phyloP scores from a whole-genome alignment of 768 basidiomycete genomes.

The Russula sp. region DNA sequence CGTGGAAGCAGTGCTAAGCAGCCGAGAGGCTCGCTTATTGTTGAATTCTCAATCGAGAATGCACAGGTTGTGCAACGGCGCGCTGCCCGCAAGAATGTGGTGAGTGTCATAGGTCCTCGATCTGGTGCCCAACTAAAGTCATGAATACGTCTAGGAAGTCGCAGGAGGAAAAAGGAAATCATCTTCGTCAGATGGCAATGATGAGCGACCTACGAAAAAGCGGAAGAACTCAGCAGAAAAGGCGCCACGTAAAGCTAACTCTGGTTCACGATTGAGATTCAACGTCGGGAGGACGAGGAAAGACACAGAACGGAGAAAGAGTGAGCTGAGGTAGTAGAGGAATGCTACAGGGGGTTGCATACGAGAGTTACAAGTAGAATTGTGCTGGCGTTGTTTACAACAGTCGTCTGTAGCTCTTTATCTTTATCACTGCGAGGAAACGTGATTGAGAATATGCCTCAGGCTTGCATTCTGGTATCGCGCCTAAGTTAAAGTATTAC shows the following conservation, averaged over 20 bases:
- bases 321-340: neutral
- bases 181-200: neutral
- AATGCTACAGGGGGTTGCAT: neutral
- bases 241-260: neutral
- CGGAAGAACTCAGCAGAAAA: neutral
- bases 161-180: slow-evolving; percentile 1
- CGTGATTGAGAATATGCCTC: too few species aligned
- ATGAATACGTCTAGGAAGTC: slow-evolving; percentile 1
- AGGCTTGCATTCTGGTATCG: too few species aligned
- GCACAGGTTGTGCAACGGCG: slow-evolving; percentile 80
- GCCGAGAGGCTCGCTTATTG: slow-evolving; percentile 51
- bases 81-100: slow-evolving; percentile 43
- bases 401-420: too few species aligned
- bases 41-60: slow-evolving; percentile 98
- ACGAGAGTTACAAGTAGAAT: neutral
- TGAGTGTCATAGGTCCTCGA: slow-evolving; percentile 5
- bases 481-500: too few species aligned
- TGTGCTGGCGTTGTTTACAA: neutral
- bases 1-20: slow-evolving; percentile 39
- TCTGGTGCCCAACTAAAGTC: neutral
- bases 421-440: too few species aligned
- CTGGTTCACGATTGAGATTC: neutral
- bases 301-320: neutral
- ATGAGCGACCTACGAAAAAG: neutral
- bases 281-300: neutral